These are phyloP conservation scores for Tuctoria greenei DNA, from an alignment of 176 grass and related monocot species.

Conservation along the genomic window DNA sequence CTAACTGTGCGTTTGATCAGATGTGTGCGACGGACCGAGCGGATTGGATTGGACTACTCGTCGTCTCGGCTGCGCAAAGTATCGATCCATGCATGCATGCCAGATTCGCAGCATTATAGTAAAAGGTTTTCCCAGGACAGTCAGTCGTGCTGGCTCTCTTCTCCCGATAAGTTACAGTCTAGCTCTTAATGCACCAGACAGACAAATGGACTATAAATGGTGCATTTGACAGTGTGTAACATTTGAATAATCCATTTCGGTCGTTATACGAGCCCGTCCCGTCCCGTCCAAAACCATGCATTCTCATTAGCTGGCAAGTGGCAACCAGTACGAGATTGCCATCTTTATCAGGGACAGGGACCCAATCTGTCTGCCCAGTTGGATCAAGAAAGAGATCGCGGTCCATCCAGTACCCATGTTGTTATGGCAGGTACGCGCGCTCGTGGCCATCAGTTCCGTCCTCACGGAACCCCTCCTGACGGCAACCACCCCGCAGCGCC, in stretches of 20 bases:
- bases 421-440: neutral
- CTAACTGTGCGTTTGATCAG: constrained; percentile 27
- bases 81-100: neutral
- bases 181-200: too few species aligned
- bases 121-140: neutral
- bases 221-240: too few species aligned
- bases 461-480: too few species aligned
- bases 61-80: neutral
- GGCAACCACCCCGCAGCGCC: too few species aligned
- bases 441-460: neutral
- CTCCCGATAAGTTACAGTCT: too few species aligned
- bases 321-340: neutral
- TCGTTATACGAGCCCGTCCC: neutral
- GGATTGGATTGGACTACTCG: constrained; percentile 25
- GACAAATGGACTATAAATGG: too few species aligned
- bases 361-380: neutral
- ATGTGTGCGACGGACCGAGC: constrained; percentile 16
- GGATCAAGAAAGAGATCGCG: too few species aligned
- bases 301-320: neutral
- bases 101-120: neutral
- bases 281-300: neutral
- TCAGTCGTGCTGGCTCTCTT: neutral
- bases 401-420: neutral
- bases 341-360: neutral
- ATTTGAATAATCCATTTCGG: neutral